Evolutionary conservation across 179 eudicot species (phyloP), one percentile per base, ranked within the genome.

Genomic region (Beta lomatogona): DNA sequence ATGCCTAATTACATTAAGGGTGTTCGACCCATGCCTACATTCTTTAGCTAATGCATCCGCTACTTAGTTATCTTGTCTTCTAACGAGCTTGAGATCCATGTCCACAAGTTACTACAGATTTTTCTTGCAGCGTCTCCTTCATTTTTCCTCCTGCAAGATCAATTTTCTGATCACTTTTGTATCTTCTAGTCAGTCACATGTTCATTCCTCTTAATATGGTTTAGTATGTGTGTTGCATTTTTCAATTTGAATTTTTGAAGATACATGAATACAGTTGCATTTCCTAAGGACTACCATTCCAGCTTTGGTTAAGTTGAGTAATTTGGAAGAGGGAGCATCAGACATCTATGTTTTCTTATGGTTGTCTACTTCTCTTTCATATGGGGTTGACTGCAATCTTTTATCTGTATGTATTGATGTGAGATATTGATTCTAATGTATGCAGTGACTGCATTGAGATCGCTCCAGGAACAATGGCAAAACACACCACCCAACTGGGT

Each of bases 401-500:
- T 81, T 31, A 31, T 31, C 22, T 46, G 36, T 36, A 31, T 67
- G 53, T 59, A 59, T 67, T 58, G 73, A 64, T 54, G 10, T 67
- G 50, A 70, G 45, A 63, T 14, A 18, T 72, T 57, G 22, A 57
- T 48, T 76, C 25, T 75, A 45, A 63, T 22, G 46, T 36, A 11
- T 82, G 72, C 73, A 85, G 87, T 82, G 81, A 75, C 63, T 75
- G 85, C 81, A 18, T 80, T 85, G 78, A 80, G 61, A 74, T 79
- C 85, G 48, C 83, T 85, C 58, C 79, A 64, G 79, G 76, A 55
- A 55, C 69, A 82, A 64, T 85, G 87, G 87, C n/a, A 71, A 60
- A 85, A 85, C 67, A 57, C 65, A 74, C 87, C 87, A 31, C 87
- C 87, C n/a, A 85, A 82, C 45, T 85, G 87, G 87, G 77, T 31